Base-by-base conservation (phyloP, 495 filamentous ascomycete species). In the Symbiotaphrina buchneri region DNA sequence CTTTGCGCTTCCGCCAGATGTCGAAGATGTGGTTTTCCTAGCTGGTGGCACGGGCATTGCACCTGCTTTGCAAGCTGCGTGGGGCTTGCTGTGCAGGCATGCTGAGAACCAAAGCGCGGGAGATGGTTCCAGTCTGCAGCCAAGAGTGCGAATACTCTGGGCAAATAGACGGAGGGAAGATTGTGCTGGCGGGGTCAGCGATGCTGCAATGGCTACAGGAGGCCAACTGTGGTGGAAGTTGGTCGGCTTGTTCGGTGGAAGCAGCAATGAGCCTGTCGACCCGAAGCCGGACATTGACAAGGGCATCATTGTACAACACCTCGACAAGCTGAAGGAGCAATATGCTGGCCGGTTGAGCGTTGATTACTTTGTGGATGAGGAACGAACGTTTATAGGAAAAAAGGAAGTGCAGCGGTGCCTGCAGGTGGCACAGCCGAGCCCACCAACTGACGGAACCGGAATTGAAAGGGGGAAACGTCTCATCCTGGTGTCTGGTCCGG, bases 1-100 rank as follows among this genome's bases (percentile, higher is more conserved):
- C 24, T 79, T 59, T 36, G 61, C 51, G 40, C 65, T 74, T 21
- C 74, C 58, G 7, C 34, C 44, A 10, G 43, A 53, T 26, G 71
- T 53, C 22, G 54, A 49, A 13, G 50, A 64, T 20, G 57, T 93
- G 2, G 44, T 94, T 2, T 93, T 95, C 47, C 54, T 94, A 20
- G 87, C 85, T 10, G 87, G 84, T 0, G 87, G 87, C 0, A 97
- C 87, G 4, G 87, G 85, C 0, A 87, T 97, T 46, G 82, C 80
- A 15, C 79, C 85, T 1, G 87, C 85, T 20, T 45, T 94, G 39
- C 85, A 95, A 50, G 62, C 71, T 16, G 78, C 67, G 21, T 51
- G 68, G 34, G 62, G 60, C 6, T 41, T 87, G 3, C 47, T 71
- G 31, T 40, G 36, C 21, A 46, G 51, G 43, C 41, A 21, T 35